Base-by-base conservation (phyloP, 2,329 filamentous ascomycete species). In the Rasamsonia emersonii region DNA sequence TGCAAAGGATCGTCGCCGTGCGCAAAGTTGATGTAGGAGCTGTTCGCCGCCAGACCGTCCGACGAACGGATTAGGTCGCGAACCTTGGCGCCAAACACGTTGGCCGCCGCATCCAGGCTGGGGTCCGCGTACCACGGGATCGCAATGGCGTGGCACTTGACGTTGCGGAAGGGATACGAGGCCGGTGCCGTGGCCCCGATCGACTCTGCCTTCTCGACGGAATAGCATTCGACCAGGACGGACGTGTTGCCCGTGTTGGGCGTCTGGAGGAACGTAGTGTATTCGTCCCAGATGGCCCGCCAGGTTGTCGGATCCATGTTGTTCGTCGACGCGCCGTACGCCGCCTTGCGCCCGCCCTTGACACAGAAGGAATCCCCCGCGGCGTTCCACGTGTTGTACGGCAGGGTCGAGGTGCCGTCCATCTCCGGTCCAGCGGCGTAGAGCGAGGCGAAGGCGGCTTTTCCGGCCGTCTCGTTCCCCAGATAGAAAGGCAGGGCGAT, bases 81-180 rank as follows among this genome's bases (percentile, higher is more conserved):
- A 3, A 56, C 46, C 10, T 40, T 44, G 15, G 34, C 37, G 8
- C 54, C 61, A 36, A 62, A 64, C 2, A 19, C 38, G 20, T 50
- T 19, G 1, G 61, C 63, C 23, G 46, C 46, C 1, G 16, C 31
- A 36, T 65, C 61, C 2, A 65, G 40, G 3, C 41, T 39, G 0
- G 48, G 37, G 33, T 61, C 54, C 1, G 42, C 43, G 27, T 65
- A 64, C 61, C 59, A 64, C 0, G 61, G 54, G 9, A 63, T 56
- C 0, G 54, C 50, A 23, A 63, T 47, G 1, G 54, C 54, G 35
- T 64, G 47, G 11, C 53, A 56, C 28, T 58, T 54, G 24, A 57
- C 48, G 14, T 53, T 44, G 1, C 54, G 47, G 11, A 51, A 51
- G 6, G 59, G 54, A 31, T 56, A 52, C 4, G 61, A 40, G n/a